Conservation (phyloP, 2,329 filamentous ascomycete genomes). For the Colletotrichum costaricense region DNA sequence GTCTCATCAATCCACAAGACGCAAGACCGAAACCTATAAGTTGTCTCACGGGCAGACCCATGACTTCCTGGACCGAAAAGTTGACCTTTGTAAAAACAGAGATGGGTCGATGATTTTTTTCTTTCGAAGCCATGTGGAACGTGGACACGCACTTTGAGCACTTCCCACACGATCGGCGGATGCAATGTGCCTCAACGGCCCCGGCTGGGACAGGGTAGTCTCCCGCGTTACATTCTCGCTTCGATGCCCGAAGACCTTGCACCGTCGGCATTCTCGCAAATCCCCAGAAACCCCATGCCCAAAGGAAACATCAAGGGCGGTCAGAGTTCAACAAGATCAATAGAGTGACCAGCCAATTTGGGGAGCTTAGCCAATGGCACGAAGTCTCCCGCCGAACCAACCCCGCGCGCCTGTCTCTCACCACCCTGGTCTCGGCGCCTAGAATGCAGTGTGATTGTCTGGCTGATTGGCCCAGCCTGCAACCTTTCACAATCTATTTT, state of each 20-base stretch:
- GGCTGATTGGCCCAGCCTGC: slow-evolving; percentile 42
- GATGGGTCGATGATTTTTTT: background rate
- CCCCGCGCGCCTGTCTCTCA: slow-evolving; percentile 36
- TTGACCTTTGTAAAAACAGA: background rate
- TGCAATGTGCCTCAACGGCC: slow-evolving; percentile 2
- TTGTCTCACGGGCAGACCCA: background rate
- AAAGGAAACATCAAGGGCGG: background rate
- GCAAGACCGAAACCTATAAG: background rate
- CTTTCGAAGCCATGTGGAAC: slow-evolving; percentile 15
- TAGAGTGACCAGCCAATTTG: slow-evolving; percentile 10
- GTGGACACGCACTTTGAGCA: background rate
- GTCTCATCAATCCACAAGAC: background rate
- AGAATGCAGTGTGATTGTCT: slow-evolving; percentile 46
- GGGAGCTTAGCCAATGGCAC: slow-evolving; percentile 19
- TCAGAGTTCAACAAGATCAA: slow-evolving; percentile 15
- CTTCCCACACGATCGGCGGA: background rate
- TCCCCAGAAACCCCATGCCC: background rate
- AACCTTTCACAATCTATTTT: slow-evolving; percentile 34
- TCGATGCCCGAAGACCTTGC: slow-evolving; percentile 10
- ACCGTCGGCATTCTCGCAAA: slow-evolving; percentile 11
- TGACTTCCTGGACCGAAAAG: background rate
- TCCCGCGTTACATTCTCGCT: slow-evolving; percentile 19
- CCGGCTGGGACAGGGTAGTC: background rate
- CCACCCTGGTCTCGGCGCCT: slow-evolving; percentile 37
- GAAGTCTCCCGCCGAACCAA: slow-evolving; percentile 25